Percentiles rank a stretch among this genome's conserved stretches.
These are phyloP conservation scores for Phalaenopsis equestris DNA, from an alignment of 106 monocot genomes.

Conservation along the genomic window DNA sequence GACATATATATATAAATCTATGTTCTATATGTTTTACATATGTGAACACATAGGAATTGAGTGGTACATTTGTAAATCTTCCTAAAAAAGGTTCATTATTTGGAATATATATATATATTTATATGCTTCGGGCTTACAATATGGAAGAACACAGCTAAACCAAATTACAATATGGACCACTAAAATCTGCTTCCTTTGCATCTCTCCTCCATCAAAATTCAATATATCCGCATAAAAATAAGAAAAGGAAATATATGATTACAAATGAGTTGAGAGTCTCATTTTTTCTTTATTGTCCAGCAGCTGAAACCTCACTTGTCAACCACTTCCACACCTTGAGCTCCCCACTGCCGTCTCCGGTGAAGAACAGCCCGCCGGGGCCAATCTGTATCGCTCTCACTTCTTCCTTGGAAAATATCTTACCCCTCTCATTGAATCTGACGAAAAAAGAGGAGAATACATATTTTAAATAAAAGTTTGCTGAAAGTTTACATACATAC, in stretches of 20 bases:
- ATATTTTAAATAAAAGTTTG: not conserved
- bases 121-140: too few relatives aligned
- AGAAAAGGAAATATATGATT: not conserved
- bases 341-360: constrained; percentile 74
- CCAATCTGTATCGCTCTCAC: constrained; percentile 64
- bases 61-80: too few relatives aligned
- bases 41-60: too few relatives aligned
- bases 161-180: not conserved
- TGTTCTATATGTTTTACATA: too few relatives aligned
- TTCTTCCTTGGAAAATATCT: constrained; percentile 72
- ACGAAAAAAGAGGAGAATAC: not conserved
- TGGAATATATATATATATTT: too few relatives aligned
- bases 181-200: not conserved
- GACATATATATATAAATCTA: too few relatives aligned
- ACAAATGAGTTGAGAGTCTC: too few relatives aligned
- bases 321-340: constrained; percentile 83
- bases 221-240: not conserved
- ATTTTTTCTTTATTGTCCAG: not conserved
- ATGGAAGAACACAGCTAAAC: not conserved
- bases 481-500: too few relatives aligned
- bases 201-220: not conserved
- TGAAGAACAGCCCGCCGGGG: constrained; percentile 80
- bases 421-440: constrained; percentile 81
- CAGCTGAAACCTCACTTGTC: constrained; percentile 6
- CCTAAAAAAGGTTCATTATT: too few relatives aligned